phyloP scores from a whole-genome alignment of 768 basidiomycete genomes.

The Astraeus odoratus region DNA sequence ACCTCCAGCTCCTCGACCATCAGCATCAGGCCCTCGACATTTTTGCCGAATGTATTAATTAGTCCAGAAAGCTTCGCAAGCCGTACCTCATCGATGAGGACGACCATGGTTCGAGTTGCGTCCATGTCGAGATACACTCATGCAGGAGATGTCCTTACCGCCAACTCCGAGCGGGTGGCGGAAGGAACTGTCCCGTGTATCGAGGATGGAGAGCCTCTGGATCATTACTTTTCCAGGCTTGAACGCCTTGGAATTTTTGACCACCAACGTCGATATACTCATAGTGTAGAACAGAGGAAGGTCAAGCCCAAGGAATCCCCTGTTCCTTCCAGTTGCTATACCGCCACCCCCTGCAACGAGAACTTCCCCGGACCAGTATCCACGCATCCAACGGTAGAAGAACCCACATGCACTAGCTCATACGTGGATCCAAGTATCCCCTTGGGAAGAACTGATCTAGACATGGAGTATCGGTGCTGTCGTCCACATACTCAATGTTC shows the following conservation, averaged over 20 bases:
- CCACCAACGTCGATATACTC: constrained; percentile 14
- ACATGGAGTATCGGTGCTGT: not conserved
- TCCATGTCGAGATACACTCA: not conserved
- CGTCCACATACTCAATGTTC: not conserved
- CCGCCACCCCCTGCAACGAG: not conserved
- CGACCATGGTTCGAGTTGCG: not conserved
- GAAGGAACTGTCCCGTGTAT: not conserved
- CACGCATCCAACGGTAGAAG: not conserved
- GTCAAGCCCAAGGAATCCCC: not conserved
- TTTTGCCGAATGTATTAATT: not conserved
- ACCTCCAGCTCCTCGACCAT: not conserved
- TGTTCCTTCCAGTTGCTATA: too few relatives aligned
- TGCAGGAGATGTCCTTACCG: not conserved
- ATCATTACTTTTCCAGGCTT: not conserved
- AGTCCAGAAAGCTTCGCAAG: not conserved
- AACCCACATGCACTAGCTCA: not conserved
- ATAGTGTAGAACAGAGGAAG: constrained; percentile 12
- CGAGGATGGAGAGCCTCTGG: not conserved
- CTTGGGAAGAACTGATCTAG: not conserved
- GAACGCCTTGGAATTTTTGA: constrained; percentile 15
- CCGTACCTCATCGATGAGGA: not conserved
- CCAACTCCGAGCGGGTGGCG: not conserved
- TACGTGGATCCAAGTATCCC: too few relatives aligned
- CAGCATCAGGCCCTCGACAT: not conserved
- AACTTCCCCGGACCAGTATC: not conserved